Base-by-base conservation (phyloP, 495 filamentous ascomycete genomes). In the Aspergillus homomorphus region DNA sequence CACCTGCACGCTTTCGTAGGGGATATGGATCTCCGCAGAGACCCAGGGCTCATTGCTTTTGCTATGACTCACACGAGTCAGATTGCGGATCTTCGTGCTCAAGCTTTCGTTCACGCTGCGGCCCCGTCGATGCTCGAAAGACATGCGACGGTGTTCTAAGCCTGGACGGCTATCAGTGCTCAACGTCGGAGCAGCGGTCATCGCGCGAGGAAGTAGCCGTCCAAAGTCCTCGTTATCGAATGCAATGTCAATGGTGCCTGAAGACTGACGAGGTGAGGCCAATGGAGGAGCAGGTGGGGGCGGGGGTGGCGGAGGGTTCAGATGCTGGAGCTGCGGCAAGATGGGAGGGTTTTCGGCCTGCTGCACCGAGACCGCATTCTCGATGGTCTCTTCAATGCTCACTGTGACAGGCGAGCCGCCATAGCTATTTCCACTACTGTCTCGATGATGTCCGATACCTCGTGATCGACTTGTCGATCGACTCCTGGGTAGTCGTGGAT, bases 321-420 rank as follows among this genome's bases (percentile, higher is more conserved):
- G 81, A 72, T 96, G 91, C 66, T 91, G 88, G n/a, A 96, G 82
- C 62, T 96, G 89, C 51, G 86, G 85, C 42, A 96, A 77, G 28
- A 96, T 81, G 12, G 85, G 85, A 12, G 88, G 86, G 24, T 68
- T 61, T 59, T 62, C 62, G 53, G 30, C 49, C 42, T 64, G 54
- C 65, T 54, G 62, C 69, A 53, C 69, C 71, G 59, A 79, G 73
- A 70, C 81, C 68, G 66, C 64, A 10, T 71, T 62, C 44, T 74
- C 72, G 28, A 90, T 75, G 1, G 83, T 83, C 66, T 88, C 86
- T 63, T 89, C 86, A 57, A 95, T 87, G 70, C 85, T 84, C 14
- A 80, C 68, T 16, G 71, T 70, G 7, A 79, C 68, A 2, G 70
- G 70, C 3, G 73, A 74, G 3, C 64, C 64, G 19, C 65, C 66